Percentiles rank a stretch among this genome's conserved stretches.
These are phyloP conservation scores for Taphrina wiesneri DNA, from an alignment of 1,139 yeast species.

Conservation along the genomic window DNA sequence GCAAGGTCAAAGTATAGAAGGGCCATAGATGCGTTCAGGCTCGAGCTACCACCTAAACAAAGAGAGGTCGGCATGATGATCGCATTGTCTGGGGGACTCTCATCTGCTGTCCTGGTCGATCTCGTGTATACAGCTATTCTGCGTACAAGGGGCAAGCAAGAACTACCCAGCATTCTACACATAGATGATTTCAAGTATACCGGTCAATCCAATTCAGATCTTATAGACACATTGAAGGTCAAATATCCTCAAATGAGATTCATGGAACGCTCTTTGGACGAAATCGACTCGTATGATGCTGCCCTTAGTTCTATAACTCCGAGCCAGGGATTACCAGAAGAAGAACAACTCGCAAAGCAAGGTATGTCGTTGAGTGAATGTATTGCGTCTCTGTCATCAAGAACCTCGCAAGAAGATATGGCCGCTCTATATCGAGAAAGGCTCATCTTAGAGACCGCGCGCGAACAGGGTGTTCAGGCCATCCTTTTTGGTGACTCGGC, in stretches of 20 bases:
- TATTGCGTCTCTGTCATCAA: slow-evolving; percentile 7
- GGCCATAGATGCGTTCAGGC: slow-evolving; percentile 26
- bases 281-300: not conserved
- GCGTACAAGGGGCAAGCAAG: slow-evolving; percentile 22
- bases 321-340: not conserved
- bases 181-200: slow-evolving; percentile 1
- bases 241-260: slow-evolving; percentile 12
- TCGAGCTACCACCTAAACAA: not conserved
- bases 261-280: not conserved
- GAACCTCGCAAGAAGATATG: slow-evolving; percentile 50
- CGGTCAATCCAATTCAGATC: not conserved
- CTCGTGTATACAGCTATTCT: slow-evolving; percentile 20
- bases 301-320: not conserved
- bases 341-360: not conserved
- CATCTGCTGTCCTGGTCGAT: slow-evolving; percentile 26
- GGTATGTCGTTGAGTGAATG: not conserved
- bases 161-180: slow-evolving; percentile 21
- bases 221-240: not conserved
- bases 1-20: slow-evolving; percentile 23
- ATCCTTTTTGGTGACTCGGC: slow-evolving; percentile 74
- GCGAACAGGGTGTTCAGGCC: slow-evolving; percentile 53
- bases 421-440: slow-evolving; percentile 54
- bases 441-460: slow-evolving; percentile 55
- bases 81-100: slow-evolving; percentile 25
- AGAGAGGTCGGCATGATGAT: not conserved